Conservation (phyloP, 805 yeast genomes). For the Candida silvatica region DNA sequence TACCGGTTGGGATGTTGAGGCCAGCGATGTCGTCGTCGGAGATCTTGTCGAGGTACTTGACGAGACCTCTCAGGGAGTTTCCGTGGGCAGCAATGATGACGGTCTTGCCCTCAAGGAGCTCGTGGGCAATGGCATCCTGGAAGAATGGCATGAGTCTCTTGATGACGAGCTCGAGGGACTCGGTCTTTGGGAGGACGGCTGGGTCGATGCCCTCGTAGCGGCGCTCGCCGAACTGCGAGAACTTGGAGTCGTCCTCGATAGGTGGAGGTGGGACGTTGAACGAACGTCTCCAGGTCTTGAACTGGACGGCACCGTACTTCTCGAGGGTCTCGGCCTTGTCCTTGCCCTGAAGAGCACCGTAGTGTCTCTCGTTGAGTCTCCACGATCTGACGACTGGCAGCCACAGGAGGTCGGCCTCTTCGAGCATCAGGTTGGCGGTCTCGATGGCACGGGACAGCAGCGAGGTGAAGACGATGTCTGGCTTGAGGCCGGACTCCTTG, state of each 20-base stretch:
- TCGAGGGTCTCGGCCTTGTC: slow-evolving; percentile 92
- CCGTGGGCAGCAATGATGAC: slow-evolving; percentile 96
- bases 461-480: slow-evolving; percentile 88
- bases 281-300: slow-evolving; percentile 97
- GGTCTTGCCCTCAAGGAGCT: slow-evolving; percentile 78
- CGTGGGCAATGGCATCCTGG: slow-evolving; percentile 85
- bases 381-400: slow-evolving; percentile 91
- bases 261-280: slow-evolving; percentile 94
- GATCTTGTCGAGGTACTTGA: slow-evolving; percentile 90
- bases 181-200: slow-evolving; percentile 84
- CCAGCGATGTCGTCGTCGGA: slow-evolving; percentile 89
- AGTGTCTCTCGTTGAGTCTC: slow-evolving; percentile 98
- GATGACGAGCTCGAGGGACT: slow-evolving; percentile 88
- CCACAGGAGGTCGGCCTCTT: slow-evolving; percentile 80
- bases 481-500: slow-evolving; percentile 76
- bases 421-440: slow-evolving; percentile 93
- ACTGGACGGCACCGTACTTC: slow-evolving; percentile 82
- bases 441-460: slow-evolving; percentile 90
- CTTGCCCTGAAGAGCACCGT: slow-evolving; percentile 98
- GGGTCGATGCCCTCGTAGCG: slow-evolving; percentile 84
- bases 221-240: slow-evolving; percentile 76
- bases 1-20: slow-evolving; percentile 97
- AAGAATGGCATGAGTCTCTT: slow-evolving; percentile 96
- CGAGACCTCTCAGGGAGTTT: slow-evolving; percentile 94
- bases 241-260: slow-evolving; percentile 69